Evolutionary conservation across 257 asterid genomes (phyloP), one percentile per base, ranked within the genome.

Genomic region (Knoxia roxburghii): DNA sequence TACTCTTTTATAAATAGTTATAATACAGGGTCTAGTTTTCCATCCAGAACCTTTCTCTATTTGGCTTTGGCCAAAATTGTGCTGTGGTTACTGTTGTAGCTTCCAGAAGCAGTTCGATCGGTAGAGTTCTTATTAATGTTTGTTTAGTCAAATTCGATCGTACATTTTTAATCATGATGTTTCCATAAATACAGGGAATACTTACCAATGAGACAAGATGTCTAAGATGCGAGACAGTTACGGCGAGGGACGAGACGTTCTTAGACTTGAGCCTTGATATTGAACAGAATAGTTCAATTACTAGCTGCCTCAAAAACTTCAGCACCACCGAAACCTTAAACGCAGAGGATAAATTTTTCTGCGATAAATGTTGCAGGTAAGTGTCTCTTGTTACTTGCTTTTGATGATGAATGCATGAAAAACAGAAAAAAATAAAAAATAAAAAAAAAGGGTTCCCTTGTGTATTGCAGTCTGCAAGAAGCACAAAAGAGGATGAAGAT

Each of bases 251-350:
- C 39, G 98, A 91, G 70, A 88, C 95, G 11, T 91, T 88, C 73
- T 77, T 91, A 30, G 98, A 91, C 79, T 78, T 91, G 73, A 91
- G 96, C 83, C 89, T 88, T 39, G 98, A 91, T 78, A 88, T 91
- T 64, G 98, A 91, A 77, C 96, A 88, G 72, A 91, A 91, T 80
- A 91, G 95, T 77, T 91, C 98, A 58, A 91, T 91, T 65, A 91
- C 96, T 30, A 88, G 98, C 87, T 91, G 96, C 86, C 83, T 91
- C 78, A 88, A 88, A 82, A 91, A 91, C 64, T 91, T 91, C 68
- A 88, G 98, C 77, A 88, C 98, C 59, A 91, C 98, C 0, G 98
- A 91, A 77, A 91, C 96, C 67, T 73, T 90, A 67, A 87, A 85
- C 79, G 97, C 88, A 0, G 94, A 90, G 73, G 97, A 90, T 78